Evolutionary conservation across 73 alveolate genomes (phyloP), one percentile per base, ranked within the genome.

Genomic region (Paramecium sonneborni): DNA sequence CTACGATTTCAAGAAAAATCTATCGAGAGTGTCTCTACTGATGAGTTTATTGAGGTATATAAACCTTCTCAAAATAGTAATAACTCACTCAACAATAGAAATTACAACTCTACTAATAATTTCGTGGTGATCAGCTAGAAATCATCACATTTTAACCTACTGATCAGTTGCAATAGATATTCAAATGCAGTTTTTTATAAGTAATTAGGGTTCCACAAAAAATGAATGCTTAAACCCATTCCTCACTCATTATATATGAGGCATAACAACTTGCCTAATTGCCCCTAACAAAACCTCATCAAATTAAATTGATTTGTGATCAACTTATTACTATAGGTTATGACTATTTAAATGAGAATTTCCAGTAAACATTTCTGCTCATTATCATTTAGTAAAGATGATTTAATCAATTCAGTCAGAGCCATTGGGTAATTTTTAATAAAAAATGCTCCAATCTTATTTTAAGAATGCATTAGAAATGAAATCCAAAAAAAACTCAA

Each of bases 361-460:
- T 3, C 32, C 69, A 79, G 87, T 74, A 74, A 52, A 52, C 30
- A 52, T 34, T 28, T 37, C 87, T 35, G 18, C 12, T 28, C 24
- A 34, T 32, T 37, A n/a, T 74, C n/a, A 10, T 10, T 37, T 74
- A 74, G 87, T 34, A 79, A 79, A 46, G 90, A 79, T 43, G 74
- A 39, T 7, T 24, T 79, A 24, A 46, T 79, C 20, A 43, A 41
- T 79, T 43, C 44, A 24, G 90, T 79, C 18, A 38, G 90, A 79
- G 72, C 90, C 38, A 44, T 79, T 10, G 55, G 46, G 0, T 46
- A 79, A 23, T 79, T 43, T 23, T 39, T 43, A 41, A 79, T 79
- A 43, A 79, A 43, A 26, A 79, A 79, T 79, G 90, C 76, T 4
- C 90, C 90, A 20, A 18, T 37, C 55, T 24, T 79, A 44, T 79